Evolutionary conservation across 371 early-diverging fungal species (phyloP).

Genomic region (Nematocida major): DNA sequence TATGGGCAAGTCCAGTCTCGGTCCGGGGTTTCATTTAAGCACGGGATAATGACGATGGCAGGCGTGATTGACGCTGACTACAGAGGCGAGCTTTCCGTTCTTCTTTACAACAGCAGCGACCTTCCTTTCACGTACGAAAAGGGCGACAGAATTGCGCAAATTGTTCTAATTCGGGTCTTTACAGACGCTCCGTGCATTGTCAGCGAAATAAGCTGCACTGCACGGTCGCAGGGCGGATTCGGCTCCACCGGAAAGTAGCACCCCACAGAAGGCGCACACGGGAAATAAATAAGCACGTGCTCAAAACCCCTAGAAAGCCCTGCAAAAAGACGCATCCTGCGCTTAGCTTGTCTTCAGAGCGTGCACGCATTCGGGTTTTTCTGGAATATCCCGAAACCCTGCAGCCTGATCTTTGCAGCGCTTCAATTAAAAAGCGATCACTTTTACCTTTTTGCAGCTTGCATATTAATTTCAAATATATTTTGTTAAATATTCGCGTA

Average conservation of each 20-base stretch:
- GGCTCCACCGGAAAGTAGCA: constrained; percentile 77
- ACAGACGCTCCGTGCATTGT: constrained; percentile 74
- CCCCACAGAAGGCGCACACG: too few species aligned
- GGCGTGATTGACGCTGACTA: constrained; percentile 93
- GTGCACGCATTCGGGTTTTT: too few species aligned
- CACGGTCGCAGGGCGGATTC: constrained; percentile 77
- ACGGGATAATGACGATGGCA: constrained; percentile 81
- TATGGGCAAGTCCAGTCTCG: constrained; percentile 90
- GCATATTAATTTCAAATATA: not conserved
- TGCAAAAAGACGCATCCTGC: too few species aligned
- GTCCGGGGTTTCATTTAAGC: constrained; percentile 76
- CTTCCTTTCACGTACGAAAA: constrained; percentile 67
- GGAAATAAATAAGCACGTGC: too few species aligned
- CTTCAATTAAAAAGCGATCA: too few species aligned
- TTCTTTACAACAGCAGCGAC: constrained; percentile 77
- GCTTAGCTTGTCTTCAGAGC: too few species aligned
- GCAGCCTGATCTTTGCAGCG: too few species aligned
- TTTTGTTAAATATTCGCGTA: constrained; percentile 5
- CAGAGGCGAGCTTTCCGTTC: constrained; percentile 67
- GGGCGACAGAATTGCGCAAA: constrained; percentile 91
- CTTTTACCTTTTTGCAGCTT: not conserved
- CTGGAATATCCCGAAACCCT: too few species aligned
- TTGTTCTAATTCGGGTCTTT: constrained; percentile 76
- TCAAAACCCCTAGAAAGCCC: too few species aligned
- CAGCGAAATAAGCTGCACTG: constrained; percentile 70